Evolutionary conservation across 2,329 filamentous ascomycete genomes (phyloP).

Genomic region (Sporothrix mexicana): DNA sequence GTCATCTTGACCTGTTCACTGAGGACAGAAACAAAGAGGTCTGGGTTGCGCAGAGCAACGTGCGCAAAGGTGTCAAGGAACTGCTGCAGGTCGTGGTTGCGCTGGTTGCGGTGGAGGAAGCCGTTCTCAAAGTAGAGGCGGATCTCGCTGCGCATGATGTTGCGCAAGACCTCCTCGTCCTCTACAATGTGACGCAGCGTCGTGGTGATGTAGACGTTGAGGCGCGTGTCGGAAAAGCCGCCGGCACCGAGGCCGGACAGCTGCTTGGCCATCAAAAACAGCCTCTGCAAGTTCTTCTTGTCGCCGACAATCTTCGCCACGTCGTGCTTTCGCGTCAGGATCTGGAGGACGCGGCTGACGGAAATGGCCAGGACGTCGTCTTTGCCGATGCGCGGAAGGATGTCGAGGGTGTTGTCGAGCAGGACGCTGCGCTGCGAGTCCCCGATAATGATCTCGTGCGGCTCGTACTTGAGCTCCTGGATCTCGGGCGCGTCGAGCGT

Average conservation of each 20-base stretch:
- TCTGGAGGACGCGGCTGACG: conserved; percentile 80
- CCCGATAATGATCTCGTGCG: conserved; percentile 67
- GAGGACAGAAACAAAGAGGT: conserved; percentile 84
- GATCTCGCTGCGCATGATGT: conserved; percentile 92
- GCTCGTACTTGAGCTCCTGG: conserved; percentile 61
- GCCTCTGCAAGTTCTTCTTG: conserved; percentile 83
- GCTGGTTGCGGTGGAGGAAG: conserved; percentile 54
- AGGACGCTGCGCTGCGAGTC: conserved; percentile 71
- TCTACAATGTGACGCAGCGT: conserved; percentile 92
- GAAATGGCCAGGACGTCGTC: conserved; percentile 85
- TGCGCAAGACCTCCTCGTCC: conserved; percentile 86
- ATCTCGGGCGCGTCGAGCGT: conserved; percentile 56
- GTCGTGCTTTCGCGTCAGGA: conserved; percentile 79
- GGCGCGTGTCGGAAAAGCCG: conserved; percentile 64
- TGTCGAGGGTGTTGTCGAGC: conserved; percentile 77
- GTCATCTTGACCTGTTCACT: conserved; percentile 81
- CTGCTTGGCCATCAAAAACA: conserved; percentile 96
- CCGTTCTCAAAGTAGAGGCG: conserved; percentile 72
- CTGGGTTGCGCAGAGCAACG: conserved; percentile 78
- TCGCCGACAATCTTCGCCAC: conserved; percentile 80
- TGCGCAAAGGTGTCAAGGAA: conserved; percentile 81
- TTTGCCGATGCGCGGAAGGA: conserved; percentile 86
- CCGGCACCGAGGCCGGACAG: conserved; percentile 79
- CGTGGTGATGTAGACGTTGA: conserved; percentile 73
- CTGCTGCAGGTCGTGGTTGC: conserved; percentile 69